These are phyloP conservation scores for Lodderomyces elongisporus DNA, from an alignment of 1,139 yeast genomes.

Conservation along the genomic window DNA sequence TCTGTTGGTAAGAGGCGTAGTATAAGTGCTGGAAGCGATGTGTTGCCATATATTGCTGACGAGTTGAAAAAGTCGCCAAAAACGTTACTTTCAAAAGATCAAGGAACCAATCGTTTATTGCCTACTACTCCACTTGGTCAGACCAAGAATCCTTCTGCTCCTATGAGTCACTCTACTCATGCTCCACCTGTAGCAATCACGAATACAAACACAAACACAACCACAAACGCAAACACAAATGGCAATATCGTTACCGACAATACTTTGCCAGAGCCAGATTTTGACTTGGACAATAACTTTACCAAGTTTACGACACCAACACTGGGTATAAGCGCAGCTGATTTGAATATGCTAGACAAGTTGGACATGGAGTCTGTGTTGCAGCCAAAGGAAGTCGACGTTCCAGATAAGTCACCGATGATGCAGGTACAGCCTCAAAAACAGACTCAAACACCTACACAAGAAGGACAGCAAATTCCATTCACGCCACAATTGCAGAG, in stretches of 20 bases:
- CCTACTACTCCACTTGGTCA: neutral
- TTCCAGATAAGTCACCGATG: too few species aligned
- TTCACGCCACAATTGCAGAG: too few species aligned
- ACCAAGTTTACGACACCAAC: too few species aligned
- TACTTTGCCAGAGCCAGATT: slow-evolving; percentile 35
- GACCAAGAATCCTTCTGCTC: neutral
- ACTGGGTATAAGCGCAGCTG: neutral
- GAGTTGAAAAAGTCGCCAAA: slow-evolving; percentile 34
- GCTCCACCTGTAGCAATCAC: slow-evolving; percentile 1
- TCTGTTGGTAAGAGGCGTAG: neutral
- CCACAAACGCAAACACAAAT: too few species aligned
- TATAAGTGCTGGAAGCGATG: slow-evolving; percentile 9
- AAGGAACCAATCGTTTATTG: slow-evolving; percentile 17
- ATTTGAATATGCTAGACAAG: slow-evolving; percentile 1
- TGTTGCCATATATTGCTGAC: slow-evolving; percentile 29
- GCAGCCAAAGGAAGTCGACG: neutral
- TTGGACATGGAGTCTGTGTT: neutral
- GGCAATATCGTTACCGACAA: slow-evolving; percentile 7
- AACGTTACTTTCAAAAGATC: slow-evolving; percentile 29
- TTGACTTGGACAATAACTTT: slow-evolving; percentile 10
- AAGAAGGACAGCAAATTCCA: too few species aligned
- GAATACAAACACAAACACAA: too few species aligned
- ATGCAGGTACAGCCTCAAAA: too few species aligned
- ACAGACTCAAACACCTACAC: too few species aligned
- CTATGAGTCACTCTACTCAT: neutral